phyloP scores from a whole-genome alignment of 495 filamentous ascomycete species.

The Rusavskia elegans region DNA sequence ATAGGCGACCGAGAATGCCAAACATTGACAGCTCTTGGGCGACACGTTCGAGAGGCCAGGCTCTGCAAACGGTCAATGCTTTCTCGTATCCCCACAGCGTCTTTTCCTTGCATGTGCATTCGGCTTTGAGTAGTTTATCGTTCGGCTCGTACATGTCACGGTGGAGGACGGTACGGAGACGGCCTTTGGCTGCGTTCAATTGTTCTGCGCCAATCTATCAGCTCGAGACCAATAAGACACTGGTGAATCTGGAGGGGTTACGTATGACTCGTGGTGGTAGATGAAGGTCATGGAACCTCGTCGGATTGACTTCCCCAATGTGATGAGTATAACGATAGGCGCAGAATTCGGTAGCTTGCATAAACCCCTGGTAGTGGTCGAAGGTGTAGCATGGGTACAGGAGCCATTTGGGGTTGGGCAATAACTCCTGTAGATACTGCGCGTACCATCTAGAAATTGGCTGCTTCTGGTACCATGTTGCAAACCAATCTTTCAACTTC shows the following conservation, averaged over 20 bases:
- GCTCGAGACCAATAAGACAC: neutral
- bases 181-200: constrained; percentile 17
- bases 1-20: neutral
- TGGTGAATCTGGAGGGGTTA: neutral
- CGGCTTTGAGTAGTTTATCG: neutral
- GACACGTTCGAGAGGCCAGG: constrained; percentile 10
- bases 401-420: neutral
- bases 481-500: constrained; percentile 5
- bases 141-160: constrained; percentile 5
- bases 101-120: constrained; percentile 2
- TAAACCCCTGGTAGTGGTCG: constrained; percentile 5
- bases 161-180: constrained; percentile 13
- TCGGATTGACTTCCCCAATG: constrained; percentile 2
- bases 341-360: neutral
- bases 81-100: constrained; percentile 5
- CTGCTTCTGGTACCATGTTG: neutral
- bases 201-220: constrained; percentile 9
- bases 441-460: too few species aligned
- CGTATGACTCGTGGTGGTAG: constrained; percentile 5
- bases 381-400: constrained; percentile 6
- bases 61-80: neutral
- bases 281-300: neutral
- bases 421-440: neutral
- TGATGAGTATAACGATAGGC: constrained; percentile 1
- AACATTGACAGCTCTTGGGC: neutral